These are phyloP conservation scores for Blastobotrys raffinosifermentans DNA, from an alignment of 1,139 yeast genomes.

Conservation along the genomic window DNA sequence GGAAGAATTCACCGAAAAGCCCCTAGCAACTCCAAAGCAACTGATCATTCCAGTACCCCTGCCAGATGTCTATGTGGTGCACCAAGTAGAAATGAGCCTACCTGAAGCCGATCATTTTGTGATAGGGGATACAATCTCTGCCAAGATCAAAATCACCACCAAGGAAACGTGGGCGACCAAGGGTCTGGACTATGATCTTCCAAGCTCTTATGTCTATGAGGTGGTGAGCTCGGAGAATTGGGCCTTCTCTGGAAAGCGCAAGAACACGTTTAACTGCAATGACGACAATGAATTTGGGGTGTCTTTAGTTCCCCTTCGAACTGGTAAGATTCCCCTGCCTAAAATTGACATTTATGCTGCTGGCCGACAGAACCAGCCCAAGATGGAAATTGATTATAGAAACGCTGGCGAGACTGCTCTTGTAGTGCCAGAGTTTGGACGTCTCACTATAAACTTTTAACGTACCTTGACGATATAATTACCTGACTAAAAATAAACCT, in stretches of 20 bases:
- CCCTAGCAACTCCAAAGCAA: constrained; percentile 14
- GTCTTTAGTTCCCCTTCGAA: constrained; percentile 62
- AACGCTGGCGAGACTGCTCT: constrained; percentile 65
- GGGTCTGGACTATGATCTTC: neutral
- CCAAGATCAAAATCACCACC: constrained; percentile 43
- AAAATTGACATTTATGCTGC: constrained; percentile 43
- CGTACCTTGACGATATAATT: too few species aligned
- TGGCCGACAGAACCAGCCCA: constrained; percentile 30
- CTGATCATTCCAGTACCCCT: constrained; percentile 24
- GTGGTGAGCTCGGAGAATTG: constrained; percentile 44
- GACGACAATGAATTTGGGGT: constrained; percentile 35
- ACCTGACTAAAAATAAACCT: too few species aligned
- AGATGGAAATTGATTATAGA: constrained; percentile 56
- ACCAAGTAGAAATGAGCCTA: constrained; percentile 22
- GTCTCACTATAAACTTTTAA: constrained; percentile 54
- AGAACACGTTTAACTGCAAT: constrained; percentile 35
- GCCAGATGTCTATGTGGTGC: constrained; percentile 27
- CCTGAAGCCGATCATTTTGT: constrained; percentile 36
- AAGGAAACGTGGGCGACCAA: constrained; percentile 40
- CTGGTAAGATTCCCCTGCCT: constrained; percentile 71
- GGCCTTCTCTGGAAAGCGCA: constrained; percentile 63
- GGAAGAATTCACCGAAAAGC: constrained; percentile 7
- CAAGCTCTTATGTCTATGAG: constrained; percentile 34
- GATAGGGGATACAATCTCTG: constrained; percentile 59
- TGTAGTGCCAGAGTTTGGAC: constrained; percentile 66